A percentile compares a stretch with the other conserved stretches of the same genome.
These are phyloP conservation scores for Kluyveromyces siamensis DNA, from an alignment of 805 yeast genomes.

Conservation along the genomic window DNA sequence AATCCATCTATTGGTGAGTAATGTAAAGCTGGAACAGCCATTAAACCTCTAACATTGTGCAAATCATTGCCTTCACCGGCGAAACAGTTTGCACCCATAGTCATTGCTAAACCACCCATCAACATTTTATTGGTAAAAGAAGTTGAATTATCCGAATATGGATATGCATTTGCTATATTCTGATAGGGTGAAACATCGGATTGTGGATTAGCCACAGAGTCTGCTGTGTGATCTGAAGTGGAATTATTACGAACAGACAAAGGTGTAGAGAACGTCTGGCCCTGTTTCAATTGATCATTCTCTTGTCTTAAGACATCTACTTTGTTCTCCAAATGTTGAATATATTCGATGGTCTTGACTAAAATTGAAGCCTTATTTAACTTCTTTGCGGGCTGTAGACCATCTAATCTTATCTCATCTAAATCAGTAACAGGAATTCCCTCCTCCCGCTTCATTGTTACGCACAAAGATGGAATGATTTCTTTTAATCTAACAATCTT, in stretches of 20 bases:
- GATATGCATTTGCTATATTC: constrained; percentile 5
- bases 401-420: constrained; percentile 55
- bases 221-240: constrained; percentile 9
- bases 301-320: constrained; percentile 41
- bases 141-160: neutral
- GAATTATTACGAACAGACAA: constrained; percentile 12
- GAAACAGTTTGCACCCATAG: constrained; percentile 52
- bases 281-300: constrained; percentile 33
- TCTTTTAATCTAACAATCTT: constrained; percentile 57
- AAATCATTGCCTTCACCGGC: constrained; percentile 38
- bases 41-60: constrained; percentile 34
- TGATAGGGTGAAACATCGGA: constrained; percentile 2
- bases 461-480: constrained; percentile 56
- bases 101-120: constrained; percentile 56
- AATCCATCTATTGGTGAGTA: constrained; percentile 17
- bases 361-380: constrained; percentile 70
- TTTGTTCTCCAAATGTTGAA: constrained; percentile 59
- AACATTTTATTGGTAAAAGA: constrained; percentile 38
- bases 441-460: constrained; percentile 34
- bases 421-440: constrained; percentile 46
- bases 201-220: neutral
- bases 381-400: constrained; percentile 67
- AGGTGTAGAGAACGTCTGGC: constrained; percentile 14
- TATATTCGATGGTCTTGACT: constrained; percentile 70
- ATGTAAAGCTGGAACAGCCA: constrained; percentile 38